phyloP scores from a whole-genome alignment of 805 yeast genomes.

The Tetrapisispora fleetii region DNA sequence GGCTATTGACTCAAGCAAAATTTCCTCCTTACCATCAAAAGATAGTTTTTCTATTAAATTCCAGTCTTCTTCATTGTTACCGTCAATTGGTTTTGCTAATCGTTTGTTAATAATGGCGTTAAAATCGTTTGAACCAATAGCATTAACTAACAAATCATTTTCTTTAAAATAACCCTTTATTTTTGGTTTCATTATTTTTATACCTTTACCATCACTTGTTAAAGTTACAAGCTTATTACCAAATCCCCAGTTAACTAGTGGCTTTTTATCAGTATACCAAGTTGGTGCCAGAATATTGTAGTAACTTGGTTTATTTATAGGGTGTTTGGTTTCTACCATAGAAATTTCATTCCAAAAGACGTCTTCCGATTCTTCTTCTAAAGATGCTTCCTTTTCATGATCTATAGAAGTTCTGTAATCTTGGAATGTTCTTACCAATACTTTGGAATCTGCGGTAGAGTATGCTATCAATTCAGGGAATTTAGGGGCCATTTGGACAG shows the following conservation, averaged over 20 bases:
- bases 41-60: constrained; percentile 43
- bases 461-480: constrained; percentile 85
- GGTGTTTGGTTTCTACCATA: constrained; percentile 57
- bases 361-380: constrained; percentile 39
- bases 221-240: constrained; percentile 78
- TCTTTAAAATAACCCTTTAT: constrained; percentile 28
- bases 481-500: constrained; percentile 61
- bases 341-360: constrained; percentile 81
- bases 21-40: constrained; percentile 39
- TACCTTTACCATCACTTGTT: constrained; percentile 32
- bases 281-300: constrained; percentile 67
- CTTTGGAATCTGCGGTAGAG: constrained; percentile 76
- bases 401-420: constrained; percentile 35
- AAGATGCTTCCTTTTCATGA: constrained; percentile 12
- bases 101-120: constrained; percentile 45
- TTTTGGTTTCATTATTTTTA: constrained; percentile 30
- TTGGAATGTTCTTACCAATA: constrained; percentile 75
- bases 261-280: constrained; percentile 70
- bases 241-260: constrained; percentile 73
- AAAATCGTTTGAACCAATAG: constrained; percentile 48
- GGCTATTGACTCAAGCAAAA: constrained; percentile 37
- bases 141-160: constrained; percentile 38
- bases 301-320: constrained; percentile 56
- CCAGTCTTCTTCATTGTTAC: constrained; percentile 55
- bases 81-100: constrained; percentile 32